Evolutionary conservation across 306 rosid genomes (phyloP).

Genomic region (Herpetospermum pedunculosum): DNA sequence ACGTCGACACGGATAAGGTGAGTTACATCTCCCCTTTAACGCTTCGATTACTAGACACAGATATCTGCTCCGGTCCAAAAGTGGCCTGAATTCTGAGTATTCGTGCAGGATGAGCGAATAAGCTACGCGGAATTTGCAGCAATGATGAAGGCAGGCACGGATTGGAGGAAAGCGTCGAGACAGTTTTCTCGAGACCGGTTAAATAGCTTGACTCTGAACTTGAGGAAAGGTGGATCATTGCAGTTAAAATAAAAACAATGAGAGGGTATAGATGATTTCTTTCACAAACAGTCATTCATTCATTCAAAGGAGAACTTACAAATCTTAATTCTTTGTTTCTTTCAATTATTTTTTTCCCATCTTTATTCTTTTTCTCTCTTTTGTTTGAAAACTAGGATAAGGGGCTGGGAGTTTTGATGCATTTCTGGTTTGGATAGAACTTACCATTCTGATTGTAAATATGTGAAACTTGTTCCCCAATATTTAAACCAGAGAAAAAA

Average conservation of each 20-base stretch:
- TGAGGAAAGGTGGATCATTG: conserved; percentile 74
- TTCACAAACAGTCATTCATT: background rate
- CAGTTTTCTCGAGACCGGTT: conserved; percentile 94
- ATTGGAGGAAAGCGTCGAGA: conserved; percentile 97
- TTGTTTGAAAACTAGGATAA: background rate
- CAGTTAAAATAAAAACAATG: conserved; percentile 22
- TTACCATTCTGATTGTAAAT: background rate
- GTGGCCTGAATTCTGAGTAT: background rate
- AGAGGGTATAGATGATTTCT: conserved; percentile 2
- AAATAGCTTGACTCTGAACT: conserved; percentile 52
- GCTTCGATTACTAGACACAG: background rate
- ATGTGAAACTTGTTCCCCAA: background rate
- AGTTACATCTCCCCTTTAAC: background rate
- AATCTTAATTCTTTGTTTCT: conserved; percentile 2
- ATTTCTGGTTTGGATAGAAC: background rate
- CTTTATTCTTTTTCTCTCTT: background rate
- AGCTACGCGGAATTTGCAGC: conserved; percentile 75
- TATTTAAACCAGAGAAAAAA: background rate
- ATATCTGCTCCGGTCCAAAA: background rate
- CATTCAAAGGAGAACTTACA: background rate
- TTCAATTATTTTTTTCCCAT: background rate
- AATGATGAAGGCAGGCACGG: conserved; percentile 98
- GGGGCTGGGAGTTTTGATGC: background rate
- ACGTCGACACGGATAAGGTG: conserved; percentile 96
- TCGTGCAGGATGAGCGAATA: conserved; percentile 75